Base-by-base conservation (phyloP, 2,329 filamentous ascomycete genomes). In the Aspergillus awamori region DNA sequence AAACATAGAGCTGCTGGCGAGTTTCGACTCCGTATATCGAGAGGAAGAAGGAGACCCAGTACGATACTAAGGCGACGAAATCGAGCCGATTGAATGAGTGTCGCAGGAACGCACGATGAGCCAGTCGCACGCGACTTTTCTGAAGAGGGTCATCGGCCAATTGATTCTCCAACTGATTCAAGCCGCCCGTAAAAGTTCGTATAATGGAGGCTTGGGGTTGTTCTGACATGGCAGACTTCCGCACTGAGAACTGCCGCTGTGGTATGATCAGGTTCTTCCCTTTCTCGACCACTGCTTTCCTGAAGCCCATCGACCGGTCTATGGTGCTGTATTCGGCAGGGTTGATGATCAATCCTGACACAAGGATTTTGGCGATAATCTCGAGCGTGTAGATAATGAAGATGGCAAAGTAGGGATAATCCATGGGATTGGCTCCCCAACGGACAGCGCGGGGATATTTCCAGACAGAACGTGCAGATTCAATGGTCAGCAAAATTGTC, bases 41-140 rank as follows among this genome's bases (percentile, higher is more conserved):
- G 54, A 99, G 82, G 10, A 86, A 75, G 70, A 98, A 95, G 1
- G 92, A 89, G 60, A 97, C 89, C 95, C 95, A 99, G 77, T 93
- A 99, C 0, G 94, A 90, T n/a, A 95, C 83, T 7, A 99, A 90
- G 1, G 95, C 96, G 57, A 99, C 82, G 75, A 98, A 97, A 74
- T 99, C 95, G 10, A 98, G 84, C 56, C 95, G 87, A 73, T 98
- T 98, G 80, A 99, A 99, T 0, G 92, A 93, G 76, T 99, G 95
- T 15, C 95, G 88, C 58, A 99, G 80, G 75, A 97, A 98, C 1
- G 95, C 96, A 64, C 95, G 87, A 57, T 95, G 89, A 15, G 96
- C 94, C 58, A 99, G 84, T 65, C 96, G 89, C 67, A 89, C 84
- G 63, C 94, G 88, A 74, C 95, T 92, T 67, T 93, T 90, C 64